These are phyloP conservation scores for Eucalyptus grandis DNA, from an alignment of 345 rosid species.

Conservation along the genomic window DNA sequence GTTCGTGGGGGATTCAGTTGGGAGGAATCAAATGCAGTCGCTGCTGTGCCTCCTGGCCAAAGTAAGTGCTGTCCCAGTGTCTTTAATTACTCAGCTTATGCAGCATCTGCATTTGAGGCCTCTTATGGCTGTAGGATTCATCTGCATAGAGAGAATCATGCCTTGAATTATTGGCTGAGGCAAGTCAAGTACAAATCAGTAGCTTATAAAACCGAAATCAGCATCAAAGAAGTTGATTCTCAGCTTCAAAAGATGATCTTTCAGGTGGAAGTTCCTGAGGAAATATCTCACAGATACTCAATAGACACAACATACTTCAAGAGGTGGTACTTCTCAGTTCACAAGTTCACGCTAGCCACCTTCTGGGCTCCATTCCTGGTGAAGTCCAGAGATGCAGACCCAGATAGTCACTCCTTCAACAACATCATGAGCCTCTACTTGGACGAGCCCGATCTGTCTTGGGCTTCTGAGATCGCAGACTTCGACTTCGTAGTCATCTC, in stretches of 20 bases:
- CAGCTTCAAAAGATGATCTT: background rate
- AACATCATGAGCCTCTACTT: conserved; percentile 21
- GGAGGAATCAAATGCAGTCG: conserved; percentile 39
- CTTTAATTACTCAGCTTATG: background rate
- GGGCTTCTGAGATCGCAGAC: conserved; percentile 13
- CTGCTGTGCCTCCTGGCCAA: conserved; percentile 22
- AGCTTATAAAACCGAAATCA: background rate
- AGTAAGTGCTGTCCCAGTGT: conserved; percentile 3
- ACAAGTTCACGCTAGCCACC: conserved; percentile 18
- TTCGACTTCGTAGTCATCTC: conserved; percentile 24
- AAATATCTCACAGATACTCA: background rate
- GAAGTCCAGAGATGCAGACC: conserved; percentile 16
- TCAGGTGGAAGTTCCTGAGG: conserved; percentile 28
- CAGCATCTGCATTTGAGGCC: background rate
- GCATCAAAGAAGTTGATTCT: background rate
- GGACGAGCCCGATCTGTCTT: conserved; percentile 17
- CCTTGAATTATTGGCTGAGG: background rate
- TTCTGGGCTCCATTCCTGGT: conserved; percentile 33
- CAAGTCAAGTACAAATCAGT: background rate
- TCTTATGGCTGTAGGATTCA: background rate
- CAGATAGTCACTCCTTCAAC: conserved; percentile 6
- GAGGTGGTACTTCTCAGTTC: conserved; percentile 1
- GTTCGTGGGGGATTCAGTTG: conserved; percentile 39
- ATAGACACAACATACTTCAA: background rate
- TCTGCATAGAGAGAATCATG: background rate